These are phyloP conservation scores for Aspergillus sp. DNA, from an alignment of 2,329 filamentous ascomycete genomes.

Conservation along the genomic window DNA sequence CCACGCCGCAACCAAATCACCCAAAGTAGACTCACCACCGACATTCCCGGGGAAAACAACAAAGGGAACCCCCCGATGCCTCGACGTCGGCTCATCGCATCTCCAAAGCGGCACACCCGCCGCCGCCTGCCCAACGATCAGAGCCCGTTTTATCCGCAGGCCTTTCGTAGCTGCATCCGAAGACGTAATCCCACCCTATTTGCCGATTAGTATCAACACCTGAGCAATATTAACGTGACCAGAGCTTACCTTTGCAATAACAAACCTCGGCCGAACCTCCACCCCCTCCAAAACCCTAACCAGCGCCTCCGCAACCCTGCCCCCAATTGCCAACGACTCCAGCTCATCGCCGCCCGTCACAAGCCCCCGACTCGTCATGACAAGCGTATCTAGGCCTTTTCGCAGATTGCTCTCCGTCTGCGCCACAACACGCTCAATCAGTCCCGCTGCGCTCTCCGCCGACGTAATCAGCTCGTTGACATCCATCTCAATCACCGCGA, in stretches of 20 bases:
- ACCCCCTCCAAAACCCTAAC: slow-evolving; percentile 56
- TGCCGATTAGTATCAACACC: background rate
- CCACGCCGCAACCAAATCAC: slow-evolving; percentile 52
- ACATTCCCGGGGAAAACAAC: slow-evolving; percentile 65
- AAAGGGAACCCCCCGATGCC: slow-evolving; percentile 58
- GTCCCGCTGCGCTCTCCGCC: slow-evolving; percentile 26
- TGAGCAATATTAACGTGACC: no score
- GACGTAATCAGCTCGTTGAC: slow-evolving; percentile 55
- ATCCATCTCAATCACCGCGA: slow-evolving; percentile 54
- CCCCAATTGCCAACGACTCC: slow-evolving; percentile 60
- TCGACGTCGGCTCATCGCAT: slow-evolving; percentile 58
- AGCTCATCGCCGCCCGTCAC: slow-evolving; percentile 55
- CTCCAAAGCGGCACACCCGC: slow-evolving; percentile 64
- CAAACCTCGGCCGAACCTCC: slow-evolving; percentile 56
- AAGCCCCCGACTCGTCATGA: slow-evolving; percentile 64
- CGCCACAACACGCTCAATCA: slow-evolving; percentile 31
- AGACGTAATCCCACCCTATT: slow-evolving; percentile 61
- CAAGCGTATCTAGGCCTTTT: slow-evolving; percentile 53
- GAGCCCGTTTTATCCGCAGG: slow-evolving; percentile 58
- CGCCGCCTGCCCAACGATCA: slow-evolving; percentile 61
- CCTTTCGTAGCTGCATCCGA: slow-evolving; percentile 64
- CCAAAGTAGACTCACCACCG: slow-evolving; percentile 54
- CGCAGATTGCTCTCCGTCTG: slow-evolving; percentile 48
- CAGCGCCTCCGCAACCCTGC: slow-evolving; percentile 55
- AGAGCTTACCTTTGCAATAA: slow-evolving; percentile 56